phyloP scores from a whole-genome alignment of 179 eudicot species.

The Silene vulgaris region DNA sequence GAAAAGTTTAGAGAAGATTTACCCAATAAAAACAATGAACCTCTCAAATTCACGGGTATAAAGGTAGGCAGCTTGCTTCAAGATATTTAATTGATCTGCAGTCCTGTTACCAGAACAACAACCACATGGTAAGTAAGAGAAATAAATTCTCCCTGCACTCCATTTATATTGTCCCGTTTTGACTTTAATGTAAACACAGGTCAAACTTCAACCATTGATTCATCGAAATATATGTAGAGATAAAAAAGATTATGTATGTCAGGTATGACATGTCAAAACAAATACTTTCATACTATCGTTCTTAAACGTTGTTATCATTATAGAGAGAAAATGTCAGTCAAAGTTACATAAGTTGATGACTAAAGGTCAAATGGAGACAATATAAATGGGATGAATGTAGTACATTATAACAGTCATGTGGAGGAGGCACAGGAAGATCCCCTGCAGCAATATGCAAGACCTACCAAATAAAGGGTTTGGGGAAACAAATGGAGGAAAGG shows the following conservation, averaged over 20 bases:
- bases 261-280: too few relatives aligned
- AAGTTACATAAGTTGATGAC: too few relatives aligned
- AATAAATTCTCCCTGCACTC: background rate
- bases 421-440: too few relatives aligned
- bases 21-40: conserved; percentile 73
- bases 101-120: conserved; percentile 37
- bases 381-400: too few relatives aligned
- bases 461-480: background rate
- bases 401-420: too few relatives aligned
- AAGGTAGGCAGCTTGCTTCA: conserved; percentile 57
- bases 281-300: too few relatives aligned
- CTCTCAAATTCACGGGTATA: conserved; percentile 85
- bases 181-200: too few relatives aligned
- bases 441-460: background rate
- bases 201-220: too few relatives aligned
- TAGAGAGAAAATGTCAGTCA: too few relatives aligned
- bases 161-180: too few relatives aligned
- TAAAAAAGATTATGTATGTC: background rate
- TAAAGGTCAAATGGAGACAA: too few relatives aligned
- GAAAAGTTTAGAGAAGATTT: conserved; percentile 8
- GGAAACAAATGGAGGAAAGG: conserved; percentile 2
- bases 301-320: background rate
- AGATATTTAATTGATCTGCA: conserved; percentile 42
- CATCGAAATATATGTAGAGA: background rate
- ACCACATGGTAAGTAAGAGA: conserved; percentile 13